Percentiles rank a stretch among this genome's conserved stretches.
These are phyloP conservation scores for Aquilaria agallochum DNA, from an alignment of 441 rosid genomes.

Conservation along the genomic window DNA sequence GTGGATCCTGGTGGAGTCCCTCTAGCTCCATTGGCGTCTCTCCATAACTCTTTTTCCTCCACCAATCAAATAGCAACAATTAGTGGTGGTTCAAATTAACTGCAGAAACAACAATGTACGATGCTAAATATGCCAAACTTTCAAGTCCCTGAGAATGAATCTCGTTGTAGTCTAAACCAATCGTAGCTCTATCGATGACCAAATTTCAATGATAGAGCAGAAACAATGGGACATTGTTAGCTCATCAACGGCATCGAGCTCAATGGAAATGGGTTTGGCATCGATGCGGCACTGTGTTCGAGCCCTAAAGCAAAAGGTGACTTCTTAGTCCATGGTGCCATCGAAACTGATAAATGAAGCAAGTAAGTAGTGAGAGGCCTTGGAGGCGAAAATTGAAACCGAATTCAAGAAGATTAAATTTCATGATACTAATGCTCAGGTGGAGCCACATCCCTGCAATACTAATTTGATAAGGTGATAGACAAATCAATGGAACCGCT, in stretches of 20 bases:
- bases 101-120: conserved; percentile 17
- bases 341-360: conserved; percentile 57
- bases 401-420: conserved; percentile 47
- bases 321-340: conserved; percentile 38
- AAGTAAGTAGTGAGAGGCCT: conserved; percentile 64
- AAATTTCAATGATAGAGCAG: conserved; percentile 45
- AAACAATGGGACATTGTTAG: conserved; percentile 35
- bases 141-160: conserved; percentile 4
- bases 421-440: conserved; percentile 65
- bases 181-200: conserved; percentile 10
- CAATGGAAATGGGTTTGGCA: conserved; percentile 41
- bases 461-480: no score
- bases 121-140: conserved; percentile 12
- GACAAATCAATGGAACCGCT: no score
- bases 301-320: conserved; percentile 65
- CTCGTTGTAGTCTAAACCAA: conserved; percentile 7
- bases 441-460: conserved; percentile 89
- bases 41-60: no score
- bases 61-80: no score
- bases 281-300: conserved; percentile 70
- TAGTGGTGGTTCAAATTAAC: no score
- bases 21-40: no score
- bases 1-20: no score
- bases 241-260: conserved; percentile 36
- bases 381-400: conserved; percentile 46